Evolutionary conservation across 2,329 filamentous ascomycete species (phyloP).

Genomic region (Tympanopsis confertula): DNA sequence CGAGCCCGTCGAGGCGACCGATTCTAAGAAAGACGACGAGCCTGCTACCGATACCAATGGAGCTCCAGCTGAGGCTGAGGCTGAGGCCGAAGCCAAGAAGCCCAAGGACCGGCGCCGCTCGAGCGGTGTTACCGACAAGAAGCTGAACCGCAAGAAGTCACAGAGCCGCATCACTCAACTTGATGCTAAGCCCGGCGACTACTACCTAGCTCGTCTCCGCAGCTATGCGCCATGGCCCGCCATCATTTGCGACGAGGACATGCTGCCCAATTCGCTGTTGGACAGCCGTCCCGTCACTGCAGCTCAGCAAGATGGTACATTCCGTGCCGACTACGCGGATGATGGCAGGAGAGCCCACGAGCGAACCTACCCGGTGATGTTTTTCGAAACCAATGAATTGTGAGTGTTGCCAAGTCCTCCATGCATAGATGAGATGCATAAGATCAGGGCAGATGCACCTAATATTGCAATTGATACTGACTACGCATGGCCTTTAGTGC

Average conservation of each 20-base stretch:
- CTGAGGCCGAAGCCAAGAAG: slow-evolving; percentile 1
- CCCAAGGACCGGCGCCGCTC: neutral
- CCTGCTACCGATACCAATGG: neutral
- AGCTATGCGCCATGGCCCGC: neutral
- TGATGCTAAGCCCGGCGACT: neutral
- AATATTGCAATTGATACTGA: slow-evolving; percentile 3
- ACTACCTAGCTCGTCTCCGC: neutral
- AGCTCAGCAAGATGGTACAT: slow-evolving; percentile 69
- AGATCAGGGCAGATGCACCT: slow-evolving; percentile 4
- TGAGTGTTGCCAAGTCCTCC: slow-evolving; percentile 38
- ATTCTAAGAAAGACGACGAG: neutral
- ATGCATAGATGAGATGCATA: neutral
- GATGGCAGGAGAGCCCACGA: slow-evolving; percentile 78
- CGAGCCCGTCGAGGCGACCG: neutral
- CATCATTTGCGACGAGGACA: neutral
- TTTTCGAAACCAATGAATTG: slow-evolving; percentile 92
- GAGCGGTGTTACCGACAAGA: neutral
- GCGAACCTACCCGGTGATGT: slow-evolving; percentile 89
- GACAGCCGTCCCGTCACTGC: slow-evolving; percentile 72
- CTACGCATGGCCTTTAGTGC: slow-evolving; percentile 41
- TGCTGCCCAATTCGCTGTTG: neutral
- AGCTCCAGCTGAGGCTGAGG: neutral
- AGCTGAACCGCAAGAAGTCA: neutral
- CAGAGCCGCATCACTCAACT: neutral
- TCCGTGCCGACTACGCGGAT: slow-evolving; percentile 76